Base-by-base conservation (phyloP, 257 asterid genomes). In the Anisodus tanguticus region DNA sequence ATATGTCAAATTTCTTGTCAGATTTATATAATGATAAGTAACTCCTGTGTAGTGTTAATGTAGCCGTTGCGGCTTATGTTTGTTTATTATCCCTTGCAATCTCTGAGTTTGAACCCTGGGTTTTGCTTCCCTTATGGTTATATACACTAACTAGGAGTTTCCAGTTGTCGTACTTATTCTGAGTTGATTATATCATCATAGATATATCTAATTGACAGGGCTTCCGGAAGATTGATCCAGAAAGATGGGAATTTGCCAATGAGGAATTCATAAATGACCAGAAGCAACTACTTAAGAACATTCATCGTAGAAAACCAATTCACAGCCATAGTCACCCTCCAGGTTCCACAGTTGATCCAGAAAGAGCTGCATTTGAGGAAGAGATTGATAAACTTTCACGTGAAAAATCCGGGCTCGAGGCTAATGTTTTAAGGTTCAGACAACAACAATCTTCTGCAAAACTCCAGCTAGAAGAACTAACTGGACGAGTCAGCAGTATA, bases 271-370 rank as follows among this genome's bases (percentile, higher is more conserved):
- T 92, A 86, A 92, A 94, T 90, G 99, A 93, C 87, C 92, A 94
- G 81, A 94, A 94, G 87, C 98, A 93, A 89, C 95, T 91, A 58
- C 98, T 96, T 9, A 94, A 92, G 93, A 94, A 92, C 80, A 93
- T 96, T 83, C 93, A 94, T 84, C 97, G 98, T 47, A 88, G 98
- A 85, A 96, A 96, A 88, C 99, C 99, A 55, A 93, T 96, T 85
- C 98, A 96, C 88, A 96, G 99, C 91, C 99, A 96, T 86, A 93
- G 97, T 88, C 96, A 89, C 83, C 97, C 98, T 87, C 98, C 91
- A 81, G 94, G 92, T 83, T 87, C 97, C 9, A 41, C 84, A 9
- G 82, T 88, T 55, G 99, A 96, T 86, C 86, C 94, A 55, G 99
- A 96, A 87, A 91, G 98, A 87, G 91, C 97, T 49, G 91, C 93